Evolutionary conservation across 2,329 filamentous ascomycete genomes (phyloP), one percentile per base, ranked within the genome.

Genomic region (Fusarium sororula): DNA sequence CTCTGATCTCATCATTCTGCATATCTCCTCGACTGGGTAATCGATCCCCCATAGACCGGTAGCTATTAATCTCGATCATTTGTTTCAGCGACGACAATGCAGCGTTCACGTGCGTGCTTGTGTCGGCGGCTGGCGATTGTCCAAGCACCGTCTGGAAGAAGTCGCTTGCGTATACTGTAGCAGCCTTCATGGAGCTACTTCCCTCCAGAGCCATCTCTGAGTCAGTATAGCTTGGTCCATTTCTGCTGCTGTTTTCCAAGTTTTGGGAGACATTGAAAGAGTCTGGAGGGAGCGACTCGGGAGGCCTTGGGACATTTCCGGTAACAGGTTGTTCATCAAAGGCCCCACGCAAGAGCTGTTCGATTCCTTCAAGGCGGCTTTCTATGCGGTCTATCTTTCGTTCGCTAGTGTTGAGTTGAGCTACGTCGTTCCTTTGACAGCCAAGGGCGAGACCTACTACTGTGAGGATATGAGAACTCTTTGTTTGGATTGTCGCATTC

Each of bases 351-450:
- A 55, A 17, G 51, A 55, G 51, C 37, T 55, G 37, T n/a, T 55
- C 51, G 3, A 55, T 55, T 7, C 51, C 20, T 7, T 55, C 37
- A 1, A 55, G 51, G 10, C 26, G 51, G 9, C 41, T 28, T 6
- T 55, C 37, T 14, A 55, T 55, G 20, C 20, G 51, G 18, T 55
- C 51, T 41, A 55, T 55, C 51, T 55, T 41, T 30, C 41, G 37
- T 12, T 55, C 37, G 1, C 51, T 54, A 0, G 14, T 35, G 32
- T 35, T 35, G 14, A 15, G 15, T 35, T 35, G 6, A 35, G 32
- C 14, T 15, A 35, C 0, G 32, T 15, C 3, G n/a, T n/a, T n/a
- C n/a, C n/a, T n/a, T n/a, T 6, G 32, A 35, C 6, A 35, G 6
- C 32, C 32, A 35, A 37, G 15, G 35, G 17, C 15, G 15, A 18